Conservation (phyloP, 2,329 filamentous ascomycete genomes). For the Pseudopithomyces chartarum region DNA sequence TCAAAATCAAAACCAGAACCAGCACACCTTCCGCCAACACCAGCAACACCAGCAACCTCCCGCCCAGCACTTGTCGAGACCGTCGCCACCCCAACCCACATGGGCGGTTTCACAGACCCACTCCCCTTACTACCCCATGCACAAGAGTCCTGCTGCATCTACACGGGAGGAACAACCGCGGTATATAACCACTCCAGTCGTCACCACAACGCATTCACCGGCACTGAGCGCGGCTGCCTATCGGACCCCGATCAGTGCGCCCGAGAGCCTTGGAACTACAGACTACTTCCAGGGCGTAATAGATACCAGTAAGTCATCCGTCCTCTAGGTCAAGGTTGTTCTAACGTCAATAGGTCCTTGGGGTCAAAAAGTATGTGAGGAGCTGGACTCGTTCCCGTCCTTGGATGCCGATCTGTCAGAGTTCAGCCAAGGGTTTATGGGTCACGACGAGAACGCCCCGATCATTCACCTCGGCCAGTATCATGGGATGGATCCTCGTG, state of each 20-base stretch:
- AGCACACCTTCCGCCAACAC: constrained; percentile 20
- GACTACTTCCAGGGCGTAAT: constrained; percentile 44
- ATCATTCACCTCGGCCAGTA: constrained; percentile 49
- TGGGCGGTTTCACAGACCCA: constrained; percentile 43
- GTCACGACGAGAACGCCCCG: constrained; percentile 46
- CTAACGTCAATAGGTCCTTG: constrained; percentile 43
- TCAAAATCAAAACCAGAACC: constrained; percentile 15
- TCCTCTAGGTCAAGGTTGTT: background rate
- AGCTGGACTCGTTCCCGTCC: constrained; percentile 45
- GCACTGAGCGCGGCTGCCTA: constrained; percentile 25
- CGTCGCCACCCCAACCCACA: constrained; percentile 40
- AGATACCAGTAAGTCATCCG: constrained; percentile 41
- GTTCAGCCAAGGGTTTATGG: constrained; percentile 42
- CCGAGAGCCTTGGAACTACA: constrained; percentile 26
- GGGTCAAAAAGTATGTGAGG: constrained; percentile 46
- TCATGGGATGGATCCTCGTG: constrained; percentile 35
- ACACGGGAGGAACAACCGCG: constrained; percentile 36
- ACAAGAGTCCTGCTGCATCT: constrained; percentile 22
- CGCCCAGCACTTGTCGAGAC: constrained; percentile 32
- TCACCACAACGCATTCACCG: constrained; percentile 29
- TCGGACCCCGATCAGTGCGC: constrained; percentile 25
- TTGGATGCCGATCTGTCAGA: constrained; percentile 46
- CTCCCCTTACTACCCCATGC: constrained; percentile 36
- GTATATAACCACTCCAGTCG: constrained; percentile 26
- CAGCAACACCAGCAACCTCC: constrained; percentile 26